A percentile compares a stretch with the other conserved stretches of the same genome.
These are phyloP conservation scores for Elaeagnus macrophylla DNA, from an alignment of 306 rosid genomes.

Conservation along the genomic window DNA sequence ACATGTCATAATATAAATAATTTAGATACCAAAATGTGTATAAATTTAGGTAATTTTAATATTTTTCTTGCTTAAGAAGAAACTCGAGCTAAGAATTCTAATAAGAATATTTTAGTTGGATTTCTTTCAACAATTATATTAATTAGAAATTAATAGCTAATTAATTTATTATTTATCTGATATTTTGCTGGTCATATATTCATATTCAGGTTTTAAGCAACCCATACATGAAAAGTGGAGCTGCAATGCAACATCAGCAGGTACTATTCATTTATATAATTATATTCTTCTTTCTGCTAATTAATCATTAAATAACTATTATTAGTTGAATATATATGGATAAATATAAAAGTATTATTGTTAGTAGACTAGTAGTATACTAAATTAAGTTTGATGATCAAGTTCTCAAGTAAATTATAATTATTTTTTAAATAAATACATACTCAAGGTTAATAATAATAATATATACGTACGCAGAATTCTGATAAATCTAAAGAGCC, in stretches of 20 bases:
- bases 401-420: too few relatives aligned
- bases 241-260: conserved; percentile 66
- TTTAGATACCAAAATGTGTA: too few relatives aligned
- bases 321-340: not conserved
- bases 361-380: not conserved
- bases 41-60: too few relatives aligned
- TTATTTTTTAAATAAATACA: too few relatives aligned
- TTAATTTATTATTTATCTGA: not conserved
- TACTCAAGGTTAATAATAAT: too few relatives aligned
- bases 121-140: not conserved
- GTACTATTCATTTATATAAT: conserved; percentile 20
- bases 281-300: conserved; percentile 5
- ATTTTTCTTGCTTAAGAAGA: too few relatives aligned
- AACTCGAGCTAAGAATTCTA: too few relatives aligned
- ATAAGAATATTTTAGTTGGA: not conserved
- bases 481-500: conserved; percentile 61
- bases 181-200: conserved; percentile 2
- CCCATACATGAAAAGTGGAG: conserved; percentile 94
- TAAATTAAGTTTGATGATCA: too few relatives aligned
- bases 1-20: too few relatives aligned
- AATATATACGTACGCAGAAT: conserved; percentile 28
- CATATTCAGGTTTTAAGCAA: conserved; percentile 60
- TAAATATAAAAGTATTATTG: not conserved
- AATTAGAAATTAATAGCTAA: not conserved
- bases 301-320: not conserved